Base-by-base conservation (phyloP, 2,329 filamentous ascomycete species). In the Pyrenochaeta sp. region DNA sequence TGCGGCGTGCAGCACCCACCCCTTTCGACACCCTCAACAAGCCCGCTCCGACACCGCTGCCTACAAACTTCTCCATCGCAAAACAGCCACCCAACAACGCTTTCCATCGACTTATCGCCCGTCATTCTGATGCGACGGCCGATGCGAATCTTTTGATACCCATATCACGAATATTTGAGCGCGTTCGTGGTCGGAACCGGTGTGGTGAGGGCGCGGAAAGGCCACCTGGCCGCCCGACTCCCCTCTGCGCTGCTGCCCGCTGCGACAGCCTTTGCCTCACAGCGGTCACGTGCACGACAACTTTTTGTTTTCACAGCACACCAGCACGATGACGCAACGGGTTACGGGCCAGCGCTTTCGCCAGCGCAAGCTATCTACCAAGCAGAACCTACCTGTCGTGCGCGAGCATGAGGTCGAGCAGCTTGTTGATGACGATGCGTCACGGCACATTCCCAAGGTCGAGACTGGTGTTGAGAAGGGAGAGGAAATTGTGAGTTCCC, bases 391-490 rank as follows among this genome's bases (percentile, higher is more conserved):
- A 75, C 89, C 90, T 59, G 90, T 99, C 72, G 86, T 97, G 74
- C 88, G 91, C 78, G 94, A 98, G 82, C 86, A 92, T 79, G 91
- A 98, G 77, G 90, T 98, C 80, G 93, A 97, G 76, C 85, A 90
- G 75, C 86, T 85, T 73, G 88, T 93, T 80, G 96, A 97, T 79
- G 92, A 96, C 81, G 87, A 89, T 67, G 87, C 91, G 72, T 89
- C 94, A 77, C 91, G 90, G 69, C 90, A 90, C 77, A 91, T 87
- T 83, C 88, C 85, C 81, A 92, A 90, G 74, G 92, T 97, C 77
- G 93, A 95, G 77, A 97, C 93, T 67, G 95, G 95, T 80, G 95
- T 99, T 72, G 95, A 99, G 81, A 93, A 96, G 78, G 91, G 89
- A 66, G 95, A 99, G 82, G 93, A 98, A 87, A 94, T 94, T 83